These are phyloP conservation scores for Asparagopsis taxiformis DNA, from an alignment of 31 red algal genomes.

Conservation along the genomic window DNA sequence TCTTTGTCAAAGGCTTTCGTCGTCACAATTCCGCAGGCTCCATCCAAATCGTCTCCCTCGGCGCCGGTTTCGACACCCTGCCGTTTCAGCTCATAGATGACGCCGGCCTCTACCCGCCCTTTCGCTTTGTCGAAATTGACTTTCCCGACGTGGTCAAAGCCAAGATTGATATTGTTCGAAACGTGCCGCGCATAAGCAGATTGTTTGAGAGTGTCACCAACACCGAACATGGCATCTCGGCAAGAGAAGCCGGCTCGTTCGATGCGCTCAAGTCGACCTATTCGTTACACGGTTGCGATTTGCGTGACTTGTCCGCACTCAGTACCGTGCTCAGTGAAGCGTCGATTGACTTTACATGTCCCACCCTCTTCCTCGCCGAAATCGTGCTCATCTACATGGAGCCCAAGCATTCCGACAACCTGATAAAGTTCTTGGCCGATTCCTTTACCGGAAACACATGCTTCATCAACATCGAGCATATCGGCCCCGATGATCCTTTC, in stretches of 20 bases:
- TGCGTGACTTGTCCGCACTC: slow-evolving; percentile 32
- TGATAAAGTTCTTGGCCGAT: slow-evolving; percentile 43
- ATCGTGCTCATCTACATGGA: slow-evolving; percentile 88
- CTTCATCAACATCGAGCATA: slow-evolving; percentile 65
- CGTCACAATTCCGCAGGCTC: background rate
- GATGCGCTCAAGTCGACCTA: slow-evolving; percentile 31
- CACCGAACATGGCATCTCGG: background rate
- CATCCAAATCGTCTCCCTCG: slow-evolving; percentile 83
- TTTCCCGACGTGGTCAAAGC: slow-evolving; percentile 45
- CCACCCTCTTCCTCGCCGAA: slow-evolving; percentile 81
- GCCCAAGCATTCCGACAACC: slow-evolving; percentile 36
- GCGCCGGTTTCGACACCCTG: slow-evolving; percentile 88
- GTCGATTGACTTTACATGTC: background rate
- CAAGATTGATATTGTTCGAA: slow-evolving; percentile 13
- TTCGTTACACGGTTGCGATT: slow-evolving; percentile 36
- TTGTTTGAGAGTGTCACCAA: background rate
- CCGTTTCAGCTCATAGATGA: slow-evolving; percentile 54
- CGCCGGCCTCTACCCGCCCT: background rate
- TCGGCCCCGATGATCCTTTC: slow-evolving; percentile 62
- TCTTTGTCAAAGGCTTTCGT: slow-evolving; percentile 34
- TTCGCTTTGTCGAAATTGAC: slow-evolving; percentile 71
- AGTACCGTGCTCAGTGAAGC: slow-evolving; percentile 6
- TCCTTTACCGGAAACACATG: slow-evolving; percentile 16
- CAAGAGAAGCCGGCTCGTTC: background rate
- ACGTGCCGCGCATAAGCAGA: background rate